A percentile compares a stretch with the other conserved stretches of the same genome.
phyloP scores from a whole-genome alignment of 495 filamentous ascomycete species.

The Aspergillus nidulans region DNA sequence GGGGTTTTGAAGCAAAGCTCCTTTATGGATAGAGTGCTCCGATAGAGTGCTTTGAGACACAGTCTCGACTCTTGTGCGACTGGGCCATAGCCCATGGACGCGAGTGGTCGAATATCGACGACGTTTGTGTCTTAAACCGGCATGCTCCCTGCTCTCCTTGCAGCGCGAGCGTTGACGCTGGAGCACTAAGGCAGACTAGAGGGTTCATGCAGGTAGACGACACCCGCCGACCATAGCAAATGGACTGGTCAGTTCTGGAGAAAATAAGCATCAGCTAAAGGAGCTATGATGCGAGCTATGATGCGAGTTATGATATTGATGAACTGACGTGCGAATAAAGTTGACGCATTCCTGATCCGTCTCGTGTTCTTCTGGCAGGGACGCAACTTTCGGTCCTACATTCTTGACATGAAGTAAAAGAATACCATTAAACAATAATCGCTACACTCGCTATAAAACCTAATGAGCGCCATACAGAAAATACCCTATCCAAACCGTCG shows the following conservation, averaged over 20 bases:
- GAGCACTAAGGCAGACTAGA: background rate
- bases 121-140: background rate
- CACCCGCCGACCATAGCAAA: background rate
- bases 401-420: background rate
- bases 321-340: slow-evolving; percentile 2
- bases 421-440: background rate
- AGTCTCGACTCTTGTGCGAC: no score
- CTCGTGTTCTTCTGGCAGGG: background rate
- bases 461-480: background rate
- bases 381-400: background rate
- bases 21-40: background rate
- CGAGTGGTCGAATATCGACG: background rate
- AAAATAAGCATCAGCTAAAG: slow-evolving; percentile 10
- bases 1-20: no score
- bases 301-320: no score
- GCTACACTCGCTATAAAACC: background rate
- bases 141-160: background rate
- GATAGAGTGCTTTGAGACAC: no score
- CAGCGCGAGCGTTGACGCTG: background rate
- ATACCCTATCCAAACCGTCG: background rate
- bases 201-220: background rate
- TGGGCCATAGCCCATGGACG: no score
- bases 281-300: background rate
- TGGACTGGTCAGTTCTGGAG: background rate
- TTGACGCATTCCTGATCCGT: slow-evolving; percentile 5